Conservation (phyloP, 2,329 filamentous ascomycete species). For the Hypoxylon sp. region DNA sequence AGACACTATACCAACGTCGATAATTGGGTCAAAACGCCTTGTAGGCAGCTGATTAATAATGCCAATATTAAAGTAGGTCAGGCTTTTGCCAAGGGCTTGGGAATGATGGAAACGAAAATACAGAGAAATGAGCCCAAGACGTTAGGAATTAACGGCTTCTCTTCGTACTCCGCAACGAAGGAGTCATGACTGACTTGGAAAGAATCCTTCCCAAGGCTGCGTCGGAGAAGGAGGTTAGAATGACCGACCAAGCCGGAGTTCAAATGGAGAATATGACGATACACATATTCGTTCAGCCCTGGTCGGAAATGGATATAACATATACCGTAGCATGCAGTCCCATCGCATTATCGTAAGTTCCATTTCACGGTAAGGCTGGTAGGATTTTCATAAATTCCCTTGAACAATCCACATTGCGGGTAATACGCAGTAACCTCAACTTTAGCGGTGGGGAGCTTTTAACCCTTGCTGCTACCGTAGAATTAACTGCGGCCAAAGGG, state of each 20-base stretch:
- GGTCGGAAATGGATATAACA: slow-evolving; percentile 6
- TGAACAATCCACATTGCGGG: not conserved
- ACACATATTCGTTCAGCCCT: not conserved
- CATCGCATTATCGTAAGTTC: slow-evolving; percentile 8
- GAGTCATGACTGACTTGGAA: slow-evolving; percentile 18
- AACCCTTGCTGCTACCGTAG: not conserved
- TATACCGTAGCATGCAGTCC: slow-evolving; percentile 13
- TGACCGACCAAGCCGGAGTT: slow-evolving; percentile 30
- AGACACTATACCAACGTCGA: slow-evolving; percentile 17
- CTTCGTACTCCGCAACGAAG: slow-evolving; percentile 2
- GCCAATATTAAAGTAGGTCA: not conserved
- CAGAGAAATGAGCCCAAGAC: slow-evolving; percentile 17
- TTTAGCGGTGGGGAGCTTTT: not conserved
- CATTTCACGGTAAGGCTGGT: slow-evolving; percentile 35
- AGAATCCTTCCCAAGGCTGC: slow-evolving; percentile 1
- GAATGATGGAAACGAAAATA: slow-evolving; percentile 16
- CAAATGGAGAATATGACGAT: slow-evolving; percentile 13
- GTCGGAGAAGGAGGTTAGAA: slow-evolving; percentile 30
- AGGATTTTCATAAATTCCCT: slow-evolving; percentile 9
- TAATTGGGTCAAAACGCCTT: slow-evolving; percentile 17
- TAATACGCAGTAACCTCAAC: slow-evolving; percentile 5
- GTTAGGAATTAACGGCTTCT: slow-evolving; percentile 8
- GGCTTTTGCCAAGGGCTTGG: slow-evolving; percentile 29
- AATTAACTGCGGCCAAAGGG: slow-evolving; percentile 1
- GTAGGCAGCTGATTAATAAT: not conserved